phyloP scores from a whole-genome alignment of 257 asterid species.

The Plantago elongata region DNA sequence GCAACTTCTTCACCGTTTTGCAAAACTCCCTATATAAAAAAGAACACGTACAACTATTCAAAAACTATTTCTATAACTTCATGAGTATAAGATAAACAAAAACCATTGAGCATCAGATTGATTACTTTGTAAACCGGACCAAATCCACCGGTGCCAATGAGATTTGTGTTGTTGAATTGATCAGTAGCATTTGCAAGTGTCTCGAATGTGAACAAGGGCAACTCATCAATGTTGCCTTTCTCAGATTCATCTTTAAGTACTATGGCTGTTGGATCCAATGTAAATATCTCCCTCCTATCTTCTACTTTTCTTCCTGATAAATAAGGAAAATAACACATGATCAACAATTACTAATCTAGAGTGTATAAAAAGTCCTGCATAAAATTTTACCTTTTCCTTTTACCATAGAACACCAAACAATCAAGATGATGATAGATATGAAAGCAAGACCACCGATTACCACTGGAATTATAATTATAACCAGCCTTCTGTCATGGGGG shows the following conservation, averaged over 20 bases:
- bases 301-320: slow-evolving; percentile 20
- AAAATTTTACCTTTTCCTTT: slow-evolving; percentile 12
- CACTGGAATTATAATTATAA: background rate
- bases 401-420: slow-evolving; percentile 12
- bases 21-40: background rate
- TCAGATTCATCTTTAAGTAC: slow-evolving; percentile 28
- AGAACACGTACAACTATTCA: too few species aligned
- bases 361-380: background rate
- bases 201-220: slow-evolving; percentile 21
- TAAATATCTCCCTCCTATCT: slow-evolving; percentile 16
- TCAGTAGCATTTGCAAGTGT: slow-evolving; percentile 4
- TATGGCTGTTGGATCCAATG: slow-evolving; percentile 26
- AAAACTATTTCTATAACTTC: background rate
- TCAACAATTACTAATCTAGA: background rate
- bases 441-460: background rate
- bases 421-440: background rate
- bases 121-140: slow-evolving; percentile 3
- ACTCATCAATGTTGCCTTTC: slow-evolving; percentile 35
- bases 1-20: background rate
- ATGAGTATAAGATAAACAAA: background rate
- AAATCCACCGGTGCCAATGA: slow-evolving; percentile 1
- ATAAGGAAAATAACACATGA: background rate
- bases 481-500: background rate
- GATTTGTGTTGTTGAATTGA: background rate
- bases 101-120: background rate